Evolutionary conservation across 2,329 filamentous ascomycete species (phyloP).

Genomic region (Chaetomium olivaceum): DNA sequence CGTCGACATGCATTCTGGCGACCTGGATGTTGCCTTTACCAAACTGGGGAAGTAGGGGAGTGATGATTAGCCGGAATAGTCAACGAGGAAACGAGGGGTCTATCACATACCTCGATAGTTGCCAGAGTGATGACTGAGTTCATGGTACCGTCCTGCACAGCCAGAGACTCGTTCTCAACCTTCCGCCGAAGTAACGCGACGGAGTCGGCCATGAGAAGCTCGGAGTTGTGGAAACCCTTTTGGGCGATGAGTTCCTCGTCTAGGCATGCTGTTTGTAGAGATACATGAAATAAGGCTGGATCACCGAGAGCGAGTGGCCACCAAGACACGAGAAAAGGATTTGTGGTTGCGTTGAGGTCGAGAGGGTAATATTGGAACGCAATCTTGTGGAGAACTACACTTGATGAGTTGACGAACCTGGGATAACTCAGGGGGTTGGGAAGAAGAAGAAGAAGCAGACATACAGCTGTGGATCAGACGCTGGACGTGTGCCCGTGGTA

Average conservation of each 20-base stretch:
- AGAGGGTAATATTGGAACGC: constrained; percentile 62
- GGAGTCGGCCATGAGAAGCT: constrained; percentile 59
- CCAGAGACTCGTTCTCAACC: constrained; percentile 47
- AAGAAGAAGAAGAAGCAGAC: constrained; percentile 32
- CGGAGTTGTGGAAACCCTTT: constrained; percentile 54
- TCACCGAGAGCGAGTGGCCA: constrained; percentile 59
- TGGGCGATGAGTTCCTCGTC: constrained; percentile 55
- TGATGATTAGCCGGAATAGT: background rate
- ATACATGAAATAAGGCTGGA: constrained; percentile 59
- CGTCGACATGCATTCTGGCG: constrained; percentile 51
- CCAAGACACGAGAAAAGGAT: constrained; percentile 61
- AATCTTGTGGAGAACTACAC: constrained; percentile 56
- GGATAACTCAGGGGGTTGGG: no score
- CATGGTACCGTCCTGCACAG: constrained; percentile 56
- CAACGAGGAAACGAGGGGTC: no score
- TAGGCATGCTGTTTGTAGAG: constrained; percentile 58
- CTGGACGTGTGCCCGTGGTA: constrained; percentile 53
- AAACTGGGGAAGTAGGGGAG: constrained; percentile 39
- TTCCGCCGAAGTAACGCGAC: constrained; percentile 54
- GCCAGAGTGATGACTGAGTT: constrained; percentile 59
- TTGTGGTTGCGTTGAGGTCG: constrained; percentile 53
- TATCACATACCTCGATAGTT: constrained; percentile 55
- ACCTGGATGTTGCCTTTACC: constrained; percentile 53
- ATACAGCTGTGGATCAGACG: constrained; percentile 58
- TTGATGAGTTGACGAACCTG: background rate